Evolutionary conservation across 1,284 basidiomycete species (phyloP).

Genomic region (Naganishia sp.): DNA sequence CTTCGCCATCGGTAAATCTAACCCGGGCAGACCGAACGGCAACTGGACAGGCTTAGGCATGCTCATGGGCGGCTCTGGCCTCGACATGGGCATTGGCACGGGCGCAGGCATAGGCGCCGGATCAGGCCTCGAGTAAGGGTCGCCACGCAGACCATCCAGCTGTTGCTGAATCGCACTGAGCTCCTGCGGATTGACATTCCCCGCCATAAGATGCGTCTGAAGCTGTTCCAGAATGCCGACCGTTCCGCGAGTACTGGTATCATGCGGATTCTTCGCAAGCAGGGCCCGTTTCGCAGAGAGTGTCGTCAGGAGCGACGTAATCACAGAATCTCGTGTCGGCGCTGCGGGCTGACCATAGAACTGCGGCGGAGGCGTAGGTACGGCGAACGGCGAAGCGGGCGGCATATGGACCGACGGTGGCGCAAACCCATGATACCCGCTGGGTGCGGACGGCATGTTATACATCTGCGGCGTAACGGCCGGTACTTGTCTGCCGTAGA

Average conservation of each 20-base stretch:
- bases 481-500: conserved; percentile 62
- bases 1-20: background rate
- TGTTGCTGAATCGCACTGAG: conserved; percentile 44
- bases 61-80: background rate
- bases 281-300: conserved; percentile 47
- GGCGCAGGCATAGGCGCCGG: no score
- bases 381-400: conserved; percentile 4
- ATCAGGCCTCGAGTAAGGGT: background rate
- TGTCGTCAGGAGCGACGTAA: conserved; percentile 5
- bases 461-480: conserved; percentile 14
- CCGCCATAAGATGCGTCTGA: conserved; percentile 36
- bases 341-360: background rate
- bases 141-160: conserved; percentile 20
- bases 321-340: conserved; percentile 13
- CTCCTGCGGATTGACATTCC: conserved; percentile 43
- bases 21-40: background rate
- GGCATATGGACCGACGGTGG: conserved; percentile 9
- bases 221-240: conserved; percentile 44
- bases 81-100: background rate
- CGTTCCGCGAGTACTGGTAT: conserved; percentile 38
- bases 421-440: background rate
- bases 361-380: conserved; percentile 17
- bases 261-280: conserved; percentile 41
- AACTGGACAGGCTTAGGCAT: conserved; percentile 18
- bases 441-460: background rate